Conservation (phyloP, 83 land plant genomes). For the Picea abies region DNA sequence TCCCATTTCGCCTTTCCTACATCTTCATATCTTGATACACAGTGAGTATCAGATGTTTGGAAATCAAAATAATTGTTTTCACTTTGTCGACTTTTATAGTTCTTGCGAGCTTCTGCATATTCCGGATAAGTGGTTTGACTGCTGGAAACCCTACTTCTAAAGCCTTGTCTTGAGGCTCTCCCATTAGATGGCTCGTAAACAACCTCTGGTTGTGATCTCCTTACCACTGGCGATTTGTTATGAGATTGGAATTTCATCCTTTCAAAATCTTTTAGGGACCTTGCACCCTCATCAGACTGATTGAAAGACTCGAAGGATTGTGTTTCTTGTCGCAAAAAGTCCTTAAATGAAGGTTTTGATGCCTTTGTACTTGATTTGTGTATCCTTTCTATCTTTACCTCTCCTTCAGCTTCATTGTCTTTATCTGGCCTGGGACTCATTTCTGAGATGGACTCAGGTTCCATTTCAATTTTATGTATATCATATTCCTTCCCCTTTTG, state of each 20-base stretch:
- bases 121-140: no score
- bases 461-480: neutral
- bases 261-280: neutral
- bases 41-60: no score
- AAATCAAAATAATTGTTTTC: no score
- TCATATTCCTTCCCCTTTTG: neutral
- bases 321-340: slow-evolving; percentile 8
- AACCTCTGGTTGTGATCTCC: neutral
- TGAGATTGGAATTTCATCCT: neutral
- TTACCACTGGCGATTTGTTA: neutral
- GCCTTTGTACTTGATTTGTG: neutral
- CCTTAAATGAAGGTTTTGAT: slow-evolving; percentile 2
- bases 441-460: neutral
- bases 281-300: neutral
- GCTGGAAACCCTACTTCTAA: no score
- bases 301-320: neutral
- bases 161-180: no score
- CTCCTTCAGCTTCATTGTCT: neutral
- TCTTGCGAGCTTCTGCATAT: no score
- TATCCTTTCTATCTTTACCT: neutral
- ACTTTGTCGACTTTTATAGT: no score
- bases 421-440: neutral
- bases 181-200: neutral
- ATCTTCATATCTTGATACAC: neutral
- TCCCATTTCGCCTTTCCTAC: neutral